Evolutionary conservation across 2,329 filamentous ascomycete genomes (phyloP).

Genomic region (Trichoderma asperellum): DNA sequence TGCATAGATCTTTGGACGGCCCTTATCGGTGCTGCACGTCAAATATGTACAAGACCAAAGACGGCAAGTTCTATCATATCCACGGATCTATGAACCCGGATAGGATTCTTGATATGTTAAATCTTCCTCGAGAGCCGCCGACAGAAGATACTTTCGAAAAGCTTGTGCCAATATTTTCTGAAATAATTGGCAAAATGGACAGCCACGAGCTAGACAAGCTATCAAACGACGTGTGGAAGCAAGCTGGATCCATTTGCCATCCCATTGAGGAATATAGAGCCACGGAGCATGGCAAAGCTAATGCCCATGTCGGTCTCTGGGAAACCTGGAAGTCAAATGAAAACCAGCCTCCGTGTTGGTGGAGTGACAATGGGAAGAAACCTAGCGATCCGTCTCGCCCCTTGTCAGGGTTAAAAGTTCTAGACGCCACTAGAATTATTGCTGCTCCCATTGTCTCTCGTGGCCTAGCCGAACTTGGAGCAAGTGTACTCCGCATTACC

Average conservation of each 20-base stretch:
- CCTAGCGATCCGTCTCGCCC: conserved; percentile 34
- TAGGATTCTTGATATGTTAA: conserved; percentile 30
- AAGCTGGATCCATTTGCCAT: conserved; percentile 35
- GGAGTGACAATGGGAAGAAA: background rate
- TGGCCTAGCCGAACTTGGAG: conserved; percentile 48
- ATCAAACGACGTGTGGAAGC: conserved; percentile 31
- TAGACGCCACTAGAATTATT: conserved; percentile 48
- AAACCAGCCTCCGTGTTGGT: conserved; percentile 29
- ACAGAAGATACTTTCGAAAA: background rate
- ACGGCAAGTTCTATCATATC: conserved; percentile 32
- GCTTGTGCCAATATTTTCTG: conserved; percentile 27
- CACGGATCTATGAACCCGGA: conserved; percentile 34
- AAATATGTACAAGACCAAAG: conserved; percentile 33
- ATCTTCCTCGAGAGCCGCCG: conserved; percentile 13
- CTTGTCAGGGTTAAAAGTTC: conserved; percentile 52
- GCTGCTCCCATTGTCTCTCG: background rate
- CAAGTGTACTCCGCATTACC: conserved; percentile 72
- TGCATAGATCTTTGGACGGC: too few species aligned
- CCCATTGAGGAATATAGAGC: conserved; percentile 36
- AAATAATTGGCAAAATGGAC: conserved; percentile 13
- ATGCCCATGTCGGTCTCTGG: conserved; percentile 19
- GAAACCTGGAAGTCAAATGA: background rate
- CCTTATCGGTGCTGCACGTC: conserved; percentile 35
- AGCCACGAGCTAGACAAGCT: conserved; percentile 29
- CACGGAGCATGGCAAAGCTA: conserved; percentile 36